Percentiles rank a stretch among this genome's conserved stretches.
Evolutionary conservation across 768 basidiomycete genomes (phyloP).

Genomic region (Termitomyces eurrhizus): DNA sequence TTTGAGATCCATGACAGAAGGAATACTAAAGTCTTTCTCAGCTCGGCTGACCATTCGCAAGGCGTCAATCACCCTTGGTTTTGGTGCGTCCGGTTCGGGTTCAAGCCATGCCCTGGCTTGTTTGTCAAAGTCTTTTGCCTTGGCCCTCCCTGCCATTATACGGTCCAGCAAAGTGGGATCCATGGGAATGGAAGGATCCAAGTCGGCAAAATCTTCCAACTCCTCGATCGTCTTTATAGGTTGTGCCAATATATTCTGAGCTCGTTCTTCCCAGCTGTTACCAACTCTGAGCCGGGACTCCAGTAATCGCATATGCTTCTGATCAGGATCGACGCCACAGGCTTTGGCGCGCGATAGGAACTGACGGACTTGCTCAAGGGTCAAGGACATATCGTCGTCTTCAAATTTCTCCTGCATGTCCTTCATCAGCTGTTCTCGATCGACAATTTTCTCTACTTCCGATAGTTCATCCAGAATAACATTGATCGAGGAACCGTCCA

Average conservation of each 20-base stretch:
- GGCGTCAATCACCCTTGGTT: conserved; percentile 67
- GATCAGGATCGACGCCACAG: conserved; percentile 61
- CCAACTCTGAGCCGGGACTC: conserved; percentile 65
- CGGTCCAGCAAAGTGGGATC: conserved; percentile 63
- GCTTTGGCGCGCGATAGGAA: conserved; percentile 66
- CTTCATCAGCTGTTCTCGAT: conserved; percentile 69
- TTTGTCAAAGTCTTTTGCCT: conserved; percentile 78
- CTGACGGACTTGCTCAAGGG: conserved; percentile 74
- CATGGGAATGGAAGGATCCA: conserved; percentile 65
- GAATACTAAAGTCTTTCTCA: conserved; percentile 74
- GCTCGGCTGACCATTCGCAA: conserved; percentile 64
- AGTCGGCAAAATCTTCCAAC: conserved; percentile 66
- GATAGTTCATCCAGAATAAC: conserved; percentile 78
- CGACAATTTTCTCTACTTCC: conserved; percentile 76
- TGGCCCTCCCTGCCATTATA: conserved; percentile 57
- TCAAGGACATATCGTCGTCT: conserved; percentile 51
- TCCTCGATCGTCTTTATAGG: conserved; percentile 74
- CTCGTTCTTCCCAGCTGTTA: conserved; percentile 72
- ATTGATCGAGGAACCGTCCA: conserved; percentile 72
- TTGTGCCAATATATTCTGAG: conserved; percentile 60
- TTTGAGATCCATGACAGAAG: conserved; percentile 61
- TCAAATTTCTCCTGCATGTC: conserved; percentile 76
- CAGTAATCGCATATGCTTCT: conserved; percentile 62
- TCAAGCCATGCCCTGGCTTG: conserved; percentile 70
- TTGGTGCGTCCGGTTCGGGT: conserved; percentile 48